Conservation (phyloP, 2,329 filamentous ascomycete species). For the Botryotinia narcissicola region DNA sequence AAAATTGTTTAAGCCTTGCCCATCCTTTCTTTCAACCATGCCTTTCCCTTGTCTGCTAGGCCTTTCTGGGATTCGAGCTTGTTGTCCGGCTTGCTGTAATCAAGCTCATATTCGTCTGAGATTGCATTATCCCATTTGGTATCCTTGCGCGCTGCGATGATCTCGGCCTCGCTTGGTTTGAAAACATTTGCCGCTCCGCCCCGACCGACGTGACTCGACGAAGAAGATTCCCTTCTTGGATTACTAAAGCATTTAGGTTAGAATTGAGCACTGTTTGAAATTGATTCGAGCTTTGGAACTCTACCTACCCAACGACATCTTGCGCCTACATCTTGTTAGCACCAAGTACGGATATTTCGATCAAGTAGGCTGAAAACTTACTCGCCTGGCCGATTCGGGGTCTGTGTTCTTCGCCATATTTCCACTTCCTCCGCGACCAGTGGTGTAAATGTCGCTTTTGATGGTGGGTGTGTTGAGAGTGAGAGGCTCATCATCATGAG, state of each 20-base stretch:
- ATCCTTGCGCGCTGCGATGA: constrained; percentile 37
- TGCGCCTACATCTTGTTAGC: constrained; percentile 51
- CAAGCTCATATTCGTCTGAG: constrained; percentile 28
- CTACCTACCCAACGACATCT: constrained; percentile 69
- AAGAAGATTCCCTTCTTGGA: constrained; percentile 53
- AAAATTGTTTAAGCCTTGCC: neutral
- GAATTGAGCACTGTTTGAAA: neutral
- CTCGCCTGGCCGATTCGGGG: constrained; percentile 66
- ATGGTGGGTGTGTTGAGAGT: constrained; percentile 81
- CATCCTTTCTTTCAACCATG: constrained; percentile 36
- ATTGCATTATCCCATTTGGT: constrained; percentile 32
- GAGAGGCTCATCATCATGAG: constrained; percentile 49
- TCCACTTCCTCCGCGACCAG: constrained; percentile 77
- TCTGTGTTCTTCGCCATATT: constrained; percentile 81
- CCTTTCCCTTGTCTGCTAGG: constrained; percentile 53
- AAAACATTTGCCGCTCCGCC: constrained; percentile 74
- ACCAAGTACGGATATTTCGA: neutral
- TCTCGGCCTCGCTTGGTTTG: constrained; percentile 43
- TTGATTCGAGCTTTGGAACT: neutral
- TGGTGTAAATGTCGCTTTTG: constrained; percentile 81
- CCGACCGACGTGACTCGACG: constrained; percentile 65
- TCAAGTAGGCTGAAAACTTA: neutral
- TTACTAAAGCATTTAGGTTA: constrained; percentile 20
- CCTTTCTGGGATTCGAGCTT: constrained; percentile 35
- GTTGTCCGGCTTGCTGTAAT: neutral